Base-by-base conservation (phyloP, 176 grass and related monocot genomes). In the Olyra latifolia region DNA sequence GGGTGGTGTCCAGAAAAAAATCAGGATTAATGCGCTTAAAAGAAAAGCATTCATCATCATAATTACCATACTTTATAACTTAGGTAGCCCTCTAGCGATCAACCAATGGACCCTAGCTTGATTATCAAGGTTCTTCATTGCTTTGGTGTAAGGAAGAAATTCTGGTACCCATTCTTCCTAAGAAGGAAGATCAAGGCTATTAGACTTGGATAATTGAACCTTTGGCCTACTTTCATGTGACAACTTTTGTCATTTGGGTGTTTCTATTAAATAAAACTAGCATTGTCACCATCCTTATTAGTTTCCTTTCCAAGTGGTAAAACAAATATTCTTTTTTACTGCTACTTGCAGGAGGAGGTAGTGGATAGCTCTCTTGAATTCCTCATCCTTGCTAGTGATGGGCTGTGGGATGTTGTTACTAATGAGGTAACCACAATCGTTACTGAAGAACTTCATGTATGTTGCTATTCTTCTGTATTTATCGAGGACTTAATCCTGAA, bases 341-440 rank as follows among this genome's bases (percentile, higher is more conserved):
- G 4, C 64, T 64, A 15, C 43, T 72, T 85, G 16, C 82, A 97
- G 94, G 94, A 97, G 81, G 94, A 97, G 81, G 85, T 84, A 17
- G 88, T 97, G 0, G 87, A 97, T 22, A 78, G 75, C 47, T 88
- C 94, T 30, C 91, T 97, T 4, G 89, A 97, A 72, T 97, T 97
- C 68, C 91, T 97, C 7, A 92, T 97, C 69, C 94, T 97, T 39
- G 94, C 94, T 15, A 97, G 94, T 22, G 94, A 97, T 90, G 94
- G 94, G 71, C 85, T 97, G 14, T 97, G 94, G 94, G 94, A 97
- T 85, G 94, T 97, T 40, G 91, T 97, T 42, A 84, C 66, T 67
- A 97, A 97, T 15, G 84, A 97, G 75, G 94, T 97, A 82, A 62
- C 57, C 13, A 3, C 12, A 38, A 17, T 84, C 29, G 61, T 20